Conservation (phyloP, 306 rosid species). For the Geum urbanum region DNA sequence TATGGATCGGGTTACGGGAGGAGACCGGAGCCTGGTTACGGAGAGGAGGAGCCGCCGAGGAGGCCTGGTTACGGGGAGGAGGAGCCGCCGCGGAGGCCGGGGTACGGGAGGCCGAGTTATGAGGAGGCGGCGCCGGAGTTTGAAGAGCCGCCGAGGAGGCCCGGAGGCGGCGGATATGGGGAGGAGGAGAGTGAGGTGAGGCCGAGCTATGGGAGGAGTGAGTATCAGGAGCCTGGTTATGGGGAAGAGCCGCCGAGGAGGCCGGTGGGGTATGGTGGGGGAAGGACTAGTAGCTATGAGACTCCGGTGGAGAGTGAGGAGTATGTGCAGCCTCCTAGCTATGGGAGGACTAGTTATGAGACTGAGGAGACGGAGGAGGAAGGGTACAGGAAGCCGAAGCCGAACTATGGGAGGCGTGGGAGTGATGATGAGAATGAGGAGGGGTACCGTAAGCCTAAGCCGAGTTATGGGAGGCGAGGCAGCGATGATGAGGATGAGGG, state of each 20-base stretch:
- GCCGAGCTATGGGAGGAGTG: constrained; percentile 7
- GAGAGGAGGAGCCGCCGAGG: constrained; percentile 13
- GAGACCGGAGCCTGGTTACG: neutral
- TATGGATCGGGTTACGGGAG: constrained; percentile 24
- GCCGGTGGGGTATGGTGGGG: too few relatives aligned
- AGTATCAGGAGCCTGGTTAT: constrained; percentile 22
- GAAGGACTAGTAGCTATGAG: too few relatives aligned
- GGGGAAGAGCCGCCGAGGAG: constrained; percentile 22
- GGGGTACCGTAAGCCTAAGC: neutral
- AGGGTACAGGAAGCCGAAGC: too few relatives aligned
- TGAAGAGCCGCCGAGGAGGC: constrained; percentile 12
- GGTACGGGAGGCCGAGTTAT: constrained; percentile 11
- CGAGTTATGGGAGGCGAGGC: neutral
- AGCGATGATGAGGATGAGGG: constrained; percentile 19
- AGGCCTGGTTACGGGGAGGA: constrained; percentile 39
- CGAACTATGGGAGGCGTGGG: too few relatives aligned
- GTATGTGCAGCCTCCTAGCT: too few relatives aligned
- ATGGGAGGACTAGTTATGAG: too few relatives aligned
- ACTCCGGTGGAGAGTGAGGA: too few relatives aligned
- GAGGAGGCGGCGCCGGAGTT: neutral
- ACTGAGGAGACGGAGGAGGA: too few relatives aligned
- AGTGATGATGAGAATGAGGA: too few relatives aligned
- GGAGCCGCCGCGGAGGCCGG: constrained; percentile 18
- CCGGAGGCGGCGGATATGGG: neutral
- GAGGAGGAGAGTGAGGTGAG: constrained; percentile 10